Conservation (phyloP, 371 early-diverging fungal species). For the Mucor lusitanicus region DNA sequence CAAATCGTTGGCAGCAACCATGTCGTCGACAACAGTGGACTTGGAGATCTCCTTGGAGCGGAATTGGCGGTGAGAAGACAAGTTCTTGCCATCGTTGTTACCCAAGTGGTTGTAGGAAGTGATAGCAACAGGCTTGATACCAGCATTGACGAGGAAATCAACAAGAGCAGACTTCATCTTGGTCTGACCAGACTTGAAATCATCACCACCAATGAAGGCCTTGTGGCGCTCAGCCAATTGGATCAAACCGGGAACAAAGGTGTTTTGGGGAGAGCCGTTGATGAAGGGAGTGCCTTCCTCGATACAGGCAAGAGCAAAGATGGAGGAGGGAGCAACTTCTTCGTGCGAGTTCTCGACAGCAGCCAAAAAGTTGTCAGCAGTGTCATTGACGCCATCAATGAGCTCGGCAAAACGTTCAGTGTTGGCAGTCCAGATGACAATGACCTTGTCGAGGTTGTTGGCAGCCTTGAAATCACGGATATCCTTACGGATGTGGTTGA, state of each 20-base stretch:
- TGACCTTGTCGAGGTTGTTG: slow-evolving; percentile 88
- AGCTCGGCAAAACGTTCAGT: slow-evolving; percentile 91
- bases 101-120: slow-evolving; percentile 98
- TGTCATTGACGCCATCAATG: slow-evolving; percentile 92
- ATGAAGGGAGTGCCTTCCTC: slow-evolving; percentile 94
- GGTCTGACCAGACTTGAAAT: slow-evolving; percentile 98
- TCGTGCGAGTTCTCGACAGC: slow-evolving; percentile 79
- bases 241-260: slow-evolving; percentile 93
- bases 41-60: slow-evolving; percentile 98
- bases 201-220: slow-evolving; percentile 95
- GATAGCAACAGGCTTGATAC: slow-evolving; percentile 96
- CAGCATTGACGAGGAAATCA: slow-evolving; percentile 97
- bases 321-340: slow-evolving; percentile 94
- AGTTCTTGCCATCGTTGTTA: slow-evolving; percentile 98
- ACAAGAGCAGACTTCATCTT: slow-evolving; percentile 98
- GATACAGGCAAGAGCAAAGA: slow-evolving; percentile 96
- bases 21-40: slow-evolving; percentile 96
- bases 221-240: slow-evolving; percentile 86
- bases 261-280: slow-evolving; percentile 98
- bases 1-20: slow-evolving; percentile 92
- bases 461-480: slow-evolving; percentile 91
- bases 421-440: slow-evolving; percentile 98
- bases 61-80: slow-evolving; percentile 96
- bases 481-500: slow-evolving; percentile 89
- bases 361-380: slow-evolving; percentile 86